These are phyloP conservation scores for Syzygium aqueum DNA, from an alignment of 345 rosid species.

Conservation along the genomic window DNA sequence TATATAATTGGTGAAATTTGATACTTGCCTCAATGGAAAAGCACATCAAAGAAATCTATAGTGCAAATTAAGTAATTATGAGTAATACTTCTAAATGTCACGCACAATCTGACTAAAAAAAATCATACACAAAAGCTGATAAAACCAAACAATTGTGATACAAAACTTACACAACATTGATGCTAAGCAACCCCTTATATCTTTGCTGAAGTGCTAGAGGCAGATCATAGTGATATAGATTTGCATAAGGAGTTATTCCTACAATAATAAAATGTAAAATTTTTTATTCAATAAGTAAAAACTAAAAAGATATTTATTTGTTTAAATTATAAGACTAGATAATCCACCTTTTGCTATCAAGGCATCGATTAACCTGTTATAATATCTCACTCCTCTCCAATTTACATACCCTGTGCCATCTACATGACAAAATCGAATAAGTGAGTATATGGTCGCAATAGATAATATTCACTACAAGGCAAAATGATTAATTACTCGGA, in stretches of 20 bases:
- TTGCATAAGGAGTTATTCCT: slow-evolving; percentile 54
- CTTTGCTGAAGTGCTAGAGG: slow-evolving; percentile 42
- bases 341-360: slow-evolving; percentile 31
- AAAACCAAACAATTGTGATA: neutral
- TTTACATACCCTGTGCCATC: slow-evolving; percentile 52
- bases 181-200: slow-evolving; percentile 26
- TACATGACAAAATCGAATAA: slow-evolving; percentile 2
- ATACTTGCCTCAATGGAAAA: neutral
- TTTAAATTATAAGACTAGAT: neutral
- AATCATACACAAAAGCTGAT: neutral
- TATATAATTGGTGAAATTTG: no score
- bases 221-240: slow-evolving; percentile 46
- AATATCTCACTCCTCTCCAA: slow-evolving; percentile 52
- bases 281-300: neutral
- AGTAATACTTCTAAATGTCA: neutral
- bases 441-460: neutral
- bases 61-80: no score
- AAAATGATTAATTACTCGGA: slow-evolving; percentile 16
- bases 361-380: slow-evolving; percentile 41
- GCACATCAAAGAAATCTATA: neutral
- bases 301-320: neutral
- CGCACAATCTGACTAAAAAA: no score
- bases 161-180: slow-evolving; percentile 25
- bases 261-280: neutral
- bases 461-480: neutral